Conservation (phyloP, 208 protist species). For the Naegleria fowleri region DNA sequence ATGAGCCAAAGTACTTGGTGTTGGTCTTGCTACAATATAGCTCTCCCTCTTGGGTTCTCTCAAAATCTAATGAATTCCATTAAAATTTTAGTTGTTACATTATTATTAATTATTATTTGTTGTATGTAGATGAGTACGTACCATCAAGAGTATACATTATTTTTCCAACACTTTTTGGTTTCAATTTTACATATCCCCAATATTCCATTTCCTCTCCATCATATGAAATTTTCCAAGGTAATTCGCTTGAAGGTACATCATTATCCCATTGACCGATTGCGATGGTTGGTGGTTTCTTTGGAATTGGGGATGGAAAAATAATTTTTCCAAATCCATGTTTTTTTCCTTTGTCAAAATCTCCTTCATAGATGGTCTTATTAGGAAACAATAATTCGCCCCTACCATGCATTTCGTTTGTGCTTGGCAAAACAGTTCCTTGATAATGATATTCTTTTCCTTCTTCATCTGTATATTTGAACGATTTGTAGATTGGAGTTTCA, state of each 20-base stretch:
- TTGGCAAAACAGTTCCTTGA: neutral
- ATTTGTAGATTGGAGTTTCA: neutral
- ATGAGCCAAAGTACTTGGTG: neutral
- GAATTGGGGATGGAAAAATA: neutral
- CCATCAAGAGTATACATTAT: neutral
- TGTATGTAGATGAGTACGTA: too few relatives aligned
- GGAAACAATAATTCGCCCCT: neutral
- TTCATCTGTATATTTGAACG: neutral
- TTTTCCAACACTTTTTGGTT: neutral
- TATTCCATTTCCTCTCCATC: neutral
- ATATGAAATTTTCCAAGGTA: neutral
- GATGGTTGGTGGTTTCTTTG: neutral
- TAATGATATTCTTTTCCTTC: neutral
- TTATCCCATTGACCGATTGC: slow-evolving; percentile 10
- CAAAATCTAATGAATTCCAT: neutral
- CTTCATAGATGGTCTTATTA: neutral
- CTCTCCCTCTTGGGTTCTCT: neutral
- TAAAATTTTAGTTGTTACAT: neutral
- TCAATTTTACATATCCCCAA: neutral
- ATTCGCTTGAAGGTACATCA: neutral
- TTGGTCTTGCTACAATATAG: neutral
- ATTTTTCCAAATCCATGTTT: slow-evolving; percentile 18
- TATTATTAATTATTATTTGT: too few relatives aligned
- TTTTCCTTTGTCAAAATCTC: neutral
- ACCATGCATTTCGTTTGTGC: neutral